Conservation (phyloP, 2,329 filamentous ascomycete genomes). For the Colletotrichum chlorophyti region DNA sequence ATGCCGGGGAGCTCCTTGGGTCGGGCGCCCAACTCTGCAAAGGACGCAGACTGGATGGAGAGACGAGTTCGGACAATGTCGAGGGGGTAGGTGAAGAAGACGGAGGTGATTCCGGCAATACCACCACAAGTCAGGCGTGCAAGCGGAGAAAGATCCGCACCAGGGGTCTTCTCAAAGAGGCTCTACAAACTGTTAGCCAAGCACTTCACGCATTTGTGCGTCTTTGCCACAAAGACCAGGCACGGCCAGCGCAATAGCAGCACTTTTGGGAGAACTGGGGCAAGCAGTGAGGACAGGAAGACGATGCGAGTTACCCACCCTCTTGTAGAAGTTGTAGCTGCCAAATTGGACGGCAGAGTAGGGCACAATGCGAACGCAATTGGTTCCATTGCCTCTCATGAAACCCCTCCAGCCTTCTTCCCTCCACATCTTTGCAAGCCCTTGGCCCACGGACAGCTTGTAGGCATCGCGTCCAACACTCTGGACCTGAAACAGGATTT, state of each 20-base stretch:
- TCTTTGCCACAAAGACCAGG: neutral
- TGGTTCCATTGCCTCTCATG: constrained; percentile 97
- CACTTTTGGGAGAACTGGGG: neutral
- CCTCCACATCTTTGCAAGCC: constrained; percentile 91
- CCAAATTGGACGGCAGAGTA: constrained; percentile 99
- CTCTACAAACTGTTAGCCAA: constrained; percentile 46
- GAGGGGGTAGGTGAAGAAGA: constrained; percentile 92
- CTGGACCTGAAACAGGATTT: constrained; percentile 98
- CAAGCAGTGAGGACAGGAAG: neutral
- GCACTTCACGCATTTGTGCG: neutral
- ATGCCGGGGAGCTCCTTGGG: constrained; percentile 83
- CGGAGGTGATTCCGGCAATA: constrained; percentile 91
- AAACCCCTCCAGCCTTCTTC: constrained; percentile 98
- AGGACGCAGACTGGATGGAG: constrained; percentile 98
- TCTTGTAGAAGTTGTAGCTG: constrained; percentile 97
- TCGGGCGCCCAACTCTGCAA: constrained; percentile 73
- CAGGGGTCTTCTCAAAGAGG: constrained; percentile 80
- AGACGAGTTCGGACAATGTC: constrained; percentile 96
- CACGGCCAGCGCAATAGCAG: neutral
- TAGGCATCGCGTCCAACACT: constrained; percentile 91
- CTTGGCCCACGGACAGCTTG: constrained; percentile 88
- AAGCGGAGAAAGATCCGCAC: constrained; percentile 74
- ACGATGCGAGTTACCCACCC: no score
- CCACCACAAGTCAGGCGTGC: constrained; percentile 89
- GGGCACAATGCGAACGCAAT: constrained; percentile 97